Evolutionary conservation across 768 basidiomycete genomes (phyloP).

Genomic region (Mycena polygramma): DNA sequence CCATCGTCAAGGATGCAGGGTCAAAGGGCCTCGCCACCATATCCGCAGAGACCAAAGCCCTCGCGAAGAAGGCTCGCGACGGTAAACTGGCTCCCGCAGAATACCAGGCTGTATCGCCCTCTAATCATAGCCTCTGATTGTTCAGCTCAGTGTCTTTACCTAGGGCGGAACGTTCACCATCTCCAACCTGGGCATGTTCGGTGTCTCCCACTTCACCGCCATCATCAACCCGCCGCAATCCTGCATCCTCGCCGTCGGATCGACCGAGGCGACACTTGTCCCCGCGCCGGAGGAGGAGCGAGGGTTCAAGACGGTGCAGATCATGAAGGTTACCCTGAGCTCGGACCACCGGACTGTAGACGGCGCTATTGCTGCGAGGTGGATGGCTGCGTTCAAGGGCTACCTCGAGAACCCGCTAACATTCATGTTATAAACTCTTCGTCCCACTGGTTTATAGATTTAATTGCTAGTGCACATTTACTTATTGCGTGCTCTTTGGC

Average conservation of each 20-base stretch:
- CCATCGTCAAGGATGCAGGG: constrained; percentile 95
- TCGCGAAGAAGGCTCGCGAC: constrained; percentile 96
- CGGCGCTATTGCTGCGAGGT: constrained; percentile 94
- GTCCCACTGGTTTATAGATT: constrained; percentile 24
- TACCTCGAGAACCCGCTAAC: constrained; percentile 97
- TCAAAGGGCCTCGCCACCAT: constrained; percentile 94
- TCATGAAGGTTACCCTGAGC: constrained; percentile 97
- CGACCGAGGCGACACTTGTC: constrained; percentile 86
- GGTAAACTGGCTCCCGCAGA: constrained; percentile 95
- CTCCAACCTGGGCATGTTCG: constrained; percentile 99
- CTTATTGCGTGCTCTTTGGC: too few species aligned
- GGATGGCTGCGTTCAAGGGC: constrained; percentile 94
- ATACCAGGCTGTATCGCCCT: constrained; percentile 90
- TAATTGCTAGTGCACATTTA: constrained; percentile 13
- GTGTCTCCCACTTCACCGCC: constrained; percentile 94
- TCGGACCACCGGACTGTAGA: constrained; percentile 97
- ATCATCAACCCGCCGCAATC: constrained; percentile 99
- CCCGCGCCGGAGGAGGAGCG: constrained; percentile 91
- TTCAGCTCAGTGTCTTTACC: too few species aligned
- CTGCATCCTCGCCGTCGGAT: constrained; percentile 96
- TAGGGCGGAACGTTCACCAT: constrained; percentile 97
- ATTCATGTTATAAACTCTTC: constrained; percentile 84
- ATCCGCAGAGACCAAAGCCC: constrained; percentile 90
- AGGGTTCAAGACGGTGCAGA: constrained; percentile 92
- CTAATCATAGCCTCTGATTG: too few species aligned